Conservation (phyloP, 345 rosid species). For the Rhodamnia rubescens region DNA sequence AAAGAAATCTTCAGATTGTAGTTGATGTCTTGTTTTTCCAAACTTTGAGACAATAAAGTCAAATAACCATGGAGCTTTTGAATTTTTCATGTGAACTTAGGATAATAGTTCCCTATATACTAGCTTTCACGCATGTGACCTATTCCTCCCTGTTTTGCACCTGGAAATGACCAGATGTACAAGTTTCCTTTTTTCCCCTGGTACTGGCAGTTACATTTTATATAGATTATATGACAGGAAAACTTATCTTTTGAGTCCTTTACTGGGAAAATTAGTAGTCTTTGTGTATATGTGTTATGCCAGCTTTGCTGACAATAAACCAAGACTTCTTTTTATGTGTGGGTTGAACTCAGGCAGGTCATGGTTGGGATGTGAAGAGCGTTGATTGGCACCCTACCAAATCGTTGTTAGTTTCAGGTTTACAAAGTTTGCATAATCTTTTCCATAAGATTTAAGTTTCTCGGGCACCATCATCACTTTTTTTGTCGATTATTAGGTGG, state of each 20-base stretch:
- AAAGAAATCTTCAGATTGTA: neutral
- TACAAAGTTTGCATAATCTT: neutral
- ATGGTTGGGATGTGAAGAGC: conserved; percentile 99
- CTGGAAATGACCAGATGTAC: neutral
- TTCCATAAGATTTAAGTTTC: neutral
- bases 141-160: neutral
- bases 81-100: neutral
- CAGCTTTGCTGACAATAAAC: conserved; percentile 18
- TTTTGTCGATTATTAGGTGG: conserved; percentile 46
- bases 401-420: conserved; percentile 90
- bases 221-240: neutral
- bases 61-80: neutral
- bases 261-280: neutral
- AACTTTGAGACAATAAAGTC: neutral
- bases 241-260: neutral
- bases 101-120: neutral
- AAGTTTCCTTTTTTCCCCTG: neutral
- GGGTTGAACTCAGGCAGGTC: conserved; percentile 99
- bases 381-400: conserved; percentile 99
- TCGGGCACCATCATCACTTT: neutral
- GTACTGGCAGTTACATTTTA: neutral
- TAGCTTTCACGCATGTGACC: neutral
- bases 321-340: conserved; percentile 22
- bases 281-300: neutral
- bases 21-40: neutral